phyloP scores from a whole-genome alignment of 1,139 yeast genomes.

The Candida smagusa region DNA sequence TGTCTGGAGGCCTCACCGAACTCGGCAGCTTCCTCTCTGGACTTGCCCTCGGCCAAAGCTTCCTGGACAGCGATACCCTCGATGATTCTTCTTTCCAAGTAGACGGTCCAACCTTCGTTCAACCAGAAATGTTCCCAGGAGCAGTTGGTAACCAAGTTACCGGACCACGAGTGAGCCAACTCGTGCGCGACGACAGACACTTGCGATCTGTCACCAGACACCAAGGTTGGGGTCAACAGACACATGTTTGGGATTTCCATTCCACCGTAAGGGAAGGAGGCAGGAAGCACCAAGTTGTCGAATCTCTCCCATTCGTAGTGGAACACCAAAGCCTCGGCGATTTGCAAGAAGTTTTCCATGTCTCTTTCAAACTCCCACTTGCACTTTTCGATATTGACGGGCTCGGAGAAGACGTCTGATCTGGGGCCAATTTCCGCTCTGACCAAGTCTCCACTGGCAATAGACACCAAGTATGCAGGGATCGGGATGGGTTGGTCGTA shows the following conservation, averaged over 20 bases:
- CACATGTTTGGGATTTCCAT: constrained; percentile 41
- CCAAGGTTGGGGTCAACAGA: constrained; percentile 35
- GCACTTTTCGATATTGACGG: constrained; percentile 23
- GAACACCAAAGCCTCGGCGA: constrained; percentile 32
- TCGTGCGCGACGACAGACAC: constrained; percentile 38
- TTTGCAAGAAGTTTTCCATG: constrained; percentile 32
- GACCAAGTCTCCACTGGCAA: constrained; percentile 32
- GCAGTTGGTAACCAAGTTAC: constrained; percentile 35
- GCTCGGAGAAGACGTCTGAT: constrained; percentile 30
- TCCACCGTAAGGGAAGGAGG: constrained; percentile 38
- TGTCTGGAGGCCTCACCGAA: constrained; percentile 32
- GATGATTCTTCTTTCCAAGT: constrained; percentile 33
- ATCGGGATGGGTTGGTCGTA: constrained; percentile 36
- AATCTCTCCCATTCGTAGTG: constrained; percentile 34
- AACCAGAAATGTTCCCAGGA: constrained; percentile 42
- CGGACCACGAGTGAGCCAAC: constrained; percentile 39
- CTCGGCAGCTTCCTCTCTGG: constrained; percentile 13
- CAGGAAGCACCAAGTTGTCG: constrained; percentile 33
- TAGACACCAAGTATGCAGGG: constrained; percentile 34
- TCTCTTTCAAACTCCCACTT: constrained; percentile 38
- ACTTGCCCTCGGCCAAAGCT: constrained; percentile 19
- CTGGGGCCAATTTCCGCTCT: constrained; percentile 34
- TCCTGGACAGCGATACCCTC: constrained; percentile 29
- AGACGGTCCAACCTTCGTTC: constrained; percentile 41
- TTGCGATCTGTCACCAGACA: constrained; percentile 33